Evolutionary conservation across 352 stramenopile genomes (phyloP), one percentile per base, ranked within the genome.

Genomic region (Paralagenidium karlingii): DNA sequence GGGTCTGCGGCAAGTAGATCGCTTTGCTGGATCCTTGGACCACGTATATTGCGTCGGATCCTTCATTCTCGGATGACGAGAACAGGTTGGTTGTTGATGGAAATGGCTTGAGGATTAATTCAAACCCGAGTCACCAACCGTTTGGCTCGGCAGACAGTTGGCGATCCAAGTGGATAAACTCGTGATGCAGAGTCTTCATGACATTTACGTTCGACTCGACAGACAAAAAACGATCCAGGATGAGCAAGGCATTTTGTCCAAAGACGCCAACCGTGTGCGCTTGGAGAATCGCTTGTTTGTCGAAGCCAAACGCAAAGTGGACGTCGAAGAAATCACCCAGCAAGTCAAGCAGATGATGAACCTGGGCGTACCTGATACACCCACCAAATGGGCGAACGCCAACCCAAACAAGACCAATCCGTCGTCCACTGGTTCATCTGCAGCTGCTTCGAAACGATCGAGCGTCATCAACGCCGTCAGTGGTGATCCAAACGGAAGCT

Each of bases 211-310:
- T 20, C 52, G 68, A 2, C 41, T 84, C 1, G 49, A 70, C 45
- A 64, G 53, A 13, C 47, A 77, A 10, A 52, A 69, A 38, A 32
- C 53, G 1, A 49, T 62, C 20, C 65, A 66, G 11, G 59, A 82
- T 27, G 45, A 51, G 6, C 51, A 51, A 0, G 70, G 69, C 3
- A 47, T 84, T 0, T 44, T 83, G 12, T 59, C 63, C 3, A 55
- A 49, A 10, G 42, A 43, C 12, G 69, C 69, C 4, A 58, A 53
- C 4, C 42, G 47, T 2, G 67, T 63, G n/a, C 40, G 82, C 8
- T 50, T 83, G 0, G 65, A 83, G 13, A 76, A 47, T 24, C 63
- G 55, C 1, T 41, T 87, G 7, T 48, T 79, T 6, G 68, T 87
- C 31, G 65, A 83, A 43, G 74, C 69, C 19, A 82, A 80, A 24